A percentile compares a stretch with the other conserved stretches of the same genome.
phyloP scores from a whole-genome alignment of 202 grass and related monocot species.

The Eragrostis tef region DNA sequence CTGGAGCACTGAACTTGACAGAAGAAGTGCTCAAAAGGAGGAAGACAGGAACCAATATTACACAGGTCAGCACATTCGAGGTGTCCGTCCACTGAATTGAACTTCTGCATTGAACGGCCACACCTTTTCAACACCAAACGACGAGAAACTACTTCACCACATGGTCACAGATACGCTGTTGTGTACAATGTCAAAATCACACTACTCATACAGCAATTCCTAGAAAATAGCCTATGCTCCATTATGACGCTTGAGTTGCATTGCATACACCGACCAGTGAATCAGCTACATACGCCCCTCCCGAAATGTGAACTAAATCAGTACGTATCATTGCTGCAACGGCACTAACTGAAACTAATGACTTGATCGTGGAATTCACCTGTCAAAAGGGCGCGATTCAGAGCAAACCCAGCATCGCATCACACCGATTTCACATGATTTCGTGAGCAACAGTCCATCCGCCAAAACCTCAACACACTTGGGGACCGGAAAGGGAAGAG shows the following conservation, averaged over 20 bases:
- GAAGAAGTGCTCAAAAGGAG: not conserved
- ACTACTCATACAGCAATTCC: not conserved
- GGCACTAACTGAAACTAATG: not conserved
- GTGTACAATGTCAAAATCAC: not conserved
- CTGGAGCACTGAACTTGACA: not conserved
- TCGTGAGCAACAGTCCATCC: not conserved
- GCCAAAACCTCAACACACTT: not conserved
- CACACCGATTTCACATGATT: not conserved
- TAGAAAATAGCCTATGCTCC: no score
- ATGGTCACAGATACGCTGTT: not conserved
- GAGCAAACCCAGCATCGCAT: not conserved
- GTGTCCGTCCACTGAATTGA: not conserved
- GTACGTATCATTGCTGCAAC: not conserved
- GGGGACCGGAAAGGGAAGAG: not conserved
- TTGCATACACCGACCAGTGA: no score
- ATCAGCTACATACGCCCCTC: no score
- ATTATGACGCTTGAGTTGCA: not conserved
- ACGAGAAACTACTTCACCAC: conserved; percentile 10
- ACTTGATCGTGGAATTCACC: not conserved
- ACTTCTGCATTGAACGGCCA: not conserved
- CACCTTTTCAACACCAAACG: not conserved
- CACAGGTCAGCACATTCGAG: not conserved
- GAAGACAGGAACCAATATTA: not conserved
- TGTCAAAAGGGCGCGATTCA: not conserved
- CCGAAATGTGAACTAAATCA: conserved; percentile 11